phyloP scores from a whole-genome alignment of 2,329 filamentous ascomycete genomes.

The Sporothrix phasma region DNA sequence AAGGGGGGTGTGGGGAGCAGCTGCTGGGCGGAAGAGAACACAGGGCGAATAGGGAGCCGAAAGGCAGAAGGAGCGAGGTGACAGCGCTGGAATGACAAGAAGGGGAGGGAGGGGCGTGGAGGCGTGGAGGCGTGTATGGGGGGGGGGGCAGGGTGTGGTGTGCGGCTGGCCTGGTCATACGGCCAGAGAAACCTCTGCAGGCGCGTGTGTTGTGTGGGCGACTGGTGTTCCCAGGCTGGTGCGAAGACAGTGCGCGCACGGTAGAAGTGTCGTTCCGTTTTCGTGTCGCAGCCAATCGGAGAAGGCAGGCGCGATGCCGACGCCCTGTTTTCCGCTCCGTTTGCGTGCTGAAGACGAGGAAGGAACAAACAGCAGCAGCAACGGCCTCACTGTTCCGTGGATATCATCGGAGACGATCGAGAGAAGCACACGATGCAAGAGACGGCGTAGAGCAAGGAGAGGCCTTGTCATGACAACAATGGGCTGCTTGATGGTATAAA shows the following conservation, averaged over 20 bases:
- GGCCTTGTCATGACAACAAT: not conserved
- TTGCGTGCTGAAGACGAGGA: not conserved
- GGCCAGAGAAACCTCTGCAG: conserved; percentile 1
- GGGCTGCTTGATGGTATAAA: too few species aligned
- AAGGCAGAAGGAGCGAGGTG: not conserved
- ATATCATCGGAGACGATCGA: not conserved
- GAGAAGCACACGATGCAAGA: too few species aligned
- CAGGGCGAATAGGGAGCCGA: not conserved
- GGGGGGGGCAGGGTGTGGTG: not conserved
- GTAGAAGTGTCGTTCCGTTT: not conserved
- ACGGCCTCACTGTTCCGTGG: not conserved
- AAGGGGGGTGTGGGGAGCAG: not conserved
- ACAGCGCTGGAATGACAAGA: not conserved
- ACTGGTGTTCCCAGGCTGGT: not conserved
- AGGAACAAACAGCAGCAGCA: not conserved
- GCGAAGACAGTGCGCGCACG: not conserved
- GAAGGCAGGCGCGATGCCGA: not conserved
- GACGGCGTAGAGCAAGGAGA: not conserved
- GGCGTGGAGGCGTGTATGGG: not conserved
- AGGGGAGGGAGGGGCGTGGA: not conserved
- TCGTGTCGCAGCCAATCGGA: conserved; percentile 14
- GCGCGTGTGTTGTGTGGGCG: conserved; percentile 1
- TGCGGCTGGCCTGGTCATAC: conserved; percentile 8
- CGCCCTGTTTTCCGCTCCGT: not conserved
- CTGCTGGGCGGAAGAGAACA: not conserved